phyloP scores from a whole-genome alignment of 768 basidiomycete genomes.

The Rhodosporidiobolus sp. region DNA sequence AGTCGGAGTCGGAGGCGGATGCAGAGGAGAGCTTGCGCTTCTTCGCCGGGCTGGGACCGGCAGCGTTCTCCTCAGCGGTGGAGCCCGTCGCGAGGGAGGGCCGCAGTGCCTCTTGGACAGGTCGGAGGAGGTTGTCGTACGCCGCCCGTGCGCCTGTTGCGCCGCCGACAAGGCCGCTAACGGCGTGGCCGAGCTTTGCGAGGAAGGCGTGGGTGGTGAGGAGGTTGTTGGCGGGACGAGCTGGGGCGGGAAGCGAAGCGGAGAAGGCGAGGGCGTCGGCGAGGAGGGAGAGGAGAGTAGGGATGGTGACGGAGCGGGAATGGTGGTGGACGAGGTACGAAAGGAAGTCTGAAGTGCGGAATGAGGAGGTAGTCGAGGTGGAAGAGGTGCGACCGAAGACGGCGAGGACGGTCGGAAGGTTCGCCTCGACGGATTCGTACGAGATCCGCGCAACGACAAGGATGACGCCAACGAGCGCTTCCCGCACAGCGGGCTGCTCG shows the following conservation, averaged over 20 bases:
- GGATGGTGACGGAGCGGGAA: slow-evolving; percentile 26
- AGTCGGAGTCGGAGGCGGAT: fast-evolving
- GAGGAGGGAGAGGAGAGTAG: slow-evolving; percentile 20
- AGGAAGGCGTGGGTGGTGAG: slow-evolving; percentile 13
- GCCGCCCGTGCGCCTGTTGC: neutral
- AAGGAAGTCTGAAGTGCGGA: slow-evolving; percentile 12
- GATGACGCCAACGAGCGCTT: slow-evolving; percentile 8
- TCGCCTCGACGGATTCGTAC: slow-evolving; percentile 3
- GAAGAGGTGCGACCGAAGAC: neutral
- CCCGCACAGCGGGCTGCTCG: neutral
- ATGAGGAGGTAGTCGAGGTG: fast-evolving
- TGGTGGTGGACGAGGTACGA: slow-evolving; percentile 22
- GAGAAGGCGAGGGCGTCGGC: slow-evolving; percentile 28
- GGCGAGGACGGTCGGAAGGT: slow-evolving; percentile 6
- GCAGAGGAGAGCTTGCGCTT: slow-evolving; percentile 20
- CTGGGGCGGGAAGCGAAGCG: neutral
- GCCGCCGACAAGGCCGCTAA: slow-evolving; percentile 7
- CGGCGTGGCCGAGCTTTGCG: neutral
- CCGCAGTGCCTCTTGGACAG: neutral
- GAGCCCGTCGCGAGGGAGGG: neutral
- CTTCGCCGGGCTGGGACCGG: slow-evolving; percentile 21
- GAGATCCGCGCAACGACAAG: slow-evolving; percentile 1
- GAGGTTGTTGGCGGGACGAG: slow-evolving; percentile 6
- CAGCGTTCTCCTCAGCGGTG: neutral
- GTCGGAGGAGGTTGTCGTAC: slow-evolving; percentile 9